Evolutionary conservation across 2,329 filamentous ascomycete genomes (phyloP), one percentile per base, ranked within the genome.

Genomic region (Leptographium galeiforme): DNA sequence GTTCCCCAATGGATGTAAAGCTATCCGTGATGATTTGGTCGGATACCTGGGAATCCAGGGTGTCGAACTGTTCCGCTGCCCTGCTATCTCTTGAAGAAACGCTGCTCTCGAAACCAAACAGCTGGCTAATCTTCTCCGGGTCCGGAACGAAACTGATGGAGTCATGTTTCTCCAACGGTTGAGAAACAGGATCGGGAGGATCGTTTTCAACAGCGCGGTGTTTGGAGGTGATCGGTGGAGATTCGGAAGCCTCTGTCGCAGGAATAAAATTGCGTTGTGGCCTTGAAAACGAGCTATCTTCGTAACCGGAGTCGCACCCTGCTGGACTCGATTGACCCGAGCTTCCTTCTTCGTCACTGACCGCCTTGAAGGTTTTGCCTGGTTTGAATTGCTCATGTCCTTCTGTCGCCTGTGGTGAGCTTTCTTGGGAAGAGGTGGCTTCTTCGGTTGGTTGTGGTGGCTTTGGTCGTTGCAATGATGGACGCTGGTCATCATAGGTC

Each of bases 1-100:
- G 78, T 63, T 84, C 74, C 2, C 75, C 74, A 4, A 75, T 73
- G 2, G 72, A 69, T 6, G 68, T 67, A 56, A 82, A 82, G 33
- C 69, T 76, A 61, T 82, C 77, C 34, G 63, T 64, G 18, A 78
- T 68, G 46, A 76, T 63, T 34, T 68, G 64, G 34, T 78, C 76
- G 0, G 76, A 65, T 0, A 78, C 60, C 0, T 69, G 62, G 1
- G 60, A 57, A 25, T 63, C 52, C 13, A 16, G 14, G 2, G 18
- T 12, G 36, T 41, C 50, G n/a, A 8, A 4, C 16, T 25, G 44
- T 25, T 36, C n/a, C 25, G 18, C 8, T 25, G 8, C 10, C 5
- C 33, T 38, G 18, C 8, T 25, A 6, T 34, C 6, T 33, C 32
- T 18, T 48, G 11, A 18, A 7, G 34, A 19, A 14, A 19, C 10